Conservation (phyloP, 305 asterid genomes). For the Solanum hybrid region DNA sequence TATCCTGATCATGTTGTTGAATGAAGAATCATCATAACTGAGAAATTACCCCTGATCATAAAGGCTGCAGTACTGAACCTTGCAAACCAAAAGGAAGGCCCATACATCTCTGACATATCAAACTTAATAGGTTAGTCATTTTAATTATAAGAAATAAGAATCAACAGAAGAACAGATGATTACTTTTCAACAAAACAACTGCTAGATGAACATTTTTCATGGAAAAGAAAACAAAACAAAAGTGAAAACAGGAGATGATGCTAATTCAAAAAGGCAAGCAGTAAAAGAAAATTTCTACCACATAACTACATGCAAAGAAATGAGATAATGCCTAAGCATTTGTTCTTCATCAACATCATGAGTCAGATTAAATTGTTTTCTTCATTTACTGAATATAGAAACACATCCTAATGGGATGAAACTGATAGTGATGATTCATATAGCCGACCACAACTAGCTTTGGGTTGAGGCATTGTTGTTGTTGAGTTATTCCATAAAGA, state of each 20-base stretch:
- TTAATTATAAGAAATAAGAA: not conserved
- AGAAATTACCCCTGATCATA: constrained; percentile 75
- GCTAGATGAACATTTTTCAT: not conserved
- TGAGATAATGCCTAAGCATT: not conserved
- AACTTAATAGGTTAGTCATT: constrained; percentile 18
- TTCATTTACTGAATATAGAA: not conserved
- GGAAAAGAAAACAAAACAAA: not conserved
- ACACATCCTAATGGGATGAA: not conserved
- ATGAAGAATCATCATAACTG: not conserved
- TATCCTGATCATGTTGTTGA: not conserved
- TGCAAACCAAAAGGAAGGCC: constrained; percentile 87
- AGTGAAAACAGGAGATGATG: not conserved
- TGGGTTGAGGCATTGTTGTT: not conserved
- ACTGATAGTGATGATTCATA: not conserved
- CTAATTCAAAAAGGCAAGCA: not conserved
- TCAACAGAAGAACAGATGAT: not conserved
- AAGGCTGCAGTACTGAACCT: constrained; percentile 82
- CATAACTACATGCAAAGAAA: not conserved
- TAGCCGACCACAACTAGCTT: not conserved
- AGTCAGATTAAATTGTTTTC: not conserved
- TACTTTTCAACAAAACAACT: not conserved
- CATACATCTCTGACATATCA: constrained; percentile 72
- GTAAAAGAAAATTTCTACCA: not conserved
- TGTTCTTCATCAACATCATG: not conserved
- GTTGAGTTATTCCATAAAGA: not conserved